Base-by-base conservation (phyloP, 768 basidiomycete species). In the Neoboletus magnificus region DNA sequence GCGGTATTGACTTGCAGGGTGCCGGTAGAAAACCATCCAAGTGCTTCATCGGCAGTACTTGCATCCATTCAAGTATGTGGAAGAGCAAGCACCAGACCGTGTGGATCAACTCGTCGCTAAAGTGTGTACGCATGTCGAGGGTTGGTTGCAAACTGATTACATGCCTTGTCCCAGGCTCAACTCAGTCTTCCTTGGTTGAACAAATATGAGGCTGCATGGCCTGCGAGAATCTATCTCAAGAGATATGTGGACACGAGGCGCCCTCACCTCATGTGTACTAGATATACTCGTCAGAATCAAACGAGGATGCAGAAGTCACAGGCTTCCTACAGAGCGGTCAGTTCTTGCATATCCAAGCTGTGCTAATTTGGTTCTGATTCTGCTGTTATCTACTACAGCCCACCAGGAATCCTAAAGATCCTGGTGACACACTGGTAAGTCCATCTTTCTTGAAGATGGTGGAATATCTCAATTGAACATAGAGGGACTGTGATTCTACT, bases 141-240 rank as follows among this genome's bases (percentile, higher is more conserved):
- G 32, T 16, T 10, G 20, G 18, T 25, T 32, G 4, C 16, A 48
- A 11, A 18, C n/a, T 22, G 25, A 35, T 33, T 2, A 23, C n/a
- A 10, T 39, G 12, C 37, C 27, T 35, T 30, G 12, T 11, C 13
- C 11, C 36, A 66, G 65, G 62, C 55, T 8, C 18, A 15, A 7
- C n/a, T 11, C 39, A 32, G 9, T 2, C 59, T 61, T 27, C 57
- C 65, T 2, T 67, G 65, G 65, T 16, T 66, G 47, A n/a, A 22
- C 11, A 52, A 54, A 25, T 66, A 66, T 7, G 56, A 66, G 16
- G 55, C 54, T 25, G 6, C 33, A 15, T 66, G 65, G 65, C 62
- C 57, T 2, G 65, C 62, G 6, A 57, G 55, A 16, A 35, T 66
- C 4, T 65, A 66, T 30, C 42, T 64, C 0, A 62, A 65, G 39